phyloP scores from a whole-genome alignment of 1,284 basidiomycete species.

The Ustilago curta region DNA sequence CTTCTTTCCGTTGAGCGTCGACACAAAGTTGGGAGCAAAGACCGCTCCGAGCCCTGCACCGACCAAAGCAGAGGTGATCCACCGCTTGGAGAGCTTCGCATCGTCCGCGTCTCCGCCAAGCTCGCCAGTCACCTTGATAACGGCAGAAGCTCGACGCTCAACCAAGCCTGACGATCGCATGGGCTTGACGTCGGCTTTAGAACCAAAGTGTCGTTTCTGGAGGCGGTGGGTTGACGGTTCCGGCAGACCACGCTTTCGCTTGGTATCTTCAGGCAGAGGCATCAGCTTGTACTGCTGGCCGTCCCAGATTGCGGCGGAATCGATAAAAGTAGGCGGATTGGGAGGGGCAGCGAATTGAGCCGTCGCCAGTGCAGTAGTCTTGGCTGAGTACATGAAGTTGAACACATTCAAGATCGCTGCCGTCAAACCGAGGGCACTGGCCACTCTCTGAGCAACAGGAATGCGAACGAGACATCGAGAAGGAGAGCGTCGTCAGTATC shows the following conservation, averaged over 20 bases:
- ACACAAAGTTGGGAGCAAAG: constrained; percentile 10
- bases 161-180: not conserved
- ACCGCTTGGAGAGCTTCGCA: constrained; percentile 11
- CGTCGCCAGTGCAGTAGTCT: constrained; percentile 35
- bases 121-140: not conserved
- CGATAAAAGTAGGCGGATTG: constrained; percentile 35
- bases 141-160: constrained; percentile 10
- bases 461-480: not conserved
- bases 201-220: not conserved
- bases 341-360: constrained; percentile 29
- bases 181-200: not conserved
- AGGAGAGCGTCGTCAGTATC: too few relatives aligned
- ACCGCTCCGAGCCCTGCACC: constrained; percentile 11
- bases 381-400: constrained; percentile 31
- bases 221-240: not conserved
- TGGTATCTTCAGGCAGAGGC: constrained; percentile 19
- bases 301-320: constrained; percentile 35
- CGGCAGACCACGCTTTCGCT: constrained; percentile 9
- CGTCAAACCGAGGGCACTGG: constrained; percentile 18
- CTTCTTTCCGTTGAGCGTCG: constrained; percentile 2
- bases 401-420: constrained; percentile 27
- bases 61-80: not conserved
- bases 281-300: constrained; percentile 11
- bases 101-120: not conserved
- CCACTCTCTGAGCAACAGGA: constrained; percentile 10